phyloP scores from a whole-genome alignment of 306 rosid species.

The Echinosophora koreensis region DNA sequence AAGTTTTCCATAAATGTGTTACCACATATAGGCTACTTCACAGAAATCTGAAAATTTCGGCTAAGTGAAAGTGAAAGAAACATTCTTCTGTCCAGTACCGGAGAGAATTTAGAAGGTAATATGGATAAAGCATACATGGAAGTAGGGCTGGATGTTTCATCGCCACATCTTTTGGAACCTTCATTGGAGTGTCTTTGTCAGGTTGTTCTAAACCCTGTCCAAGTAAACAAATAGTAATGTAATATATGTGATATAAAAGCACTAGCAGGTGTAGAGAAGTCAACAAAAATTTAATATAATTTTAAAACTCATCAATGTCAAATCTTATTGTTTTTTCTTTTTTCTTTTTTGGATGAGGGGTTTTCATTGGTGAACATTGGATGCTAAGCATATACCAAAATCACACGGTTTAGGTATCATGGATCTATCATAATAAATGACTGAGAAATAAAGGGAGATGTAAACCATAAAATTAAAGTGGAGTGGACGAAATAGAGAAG shows the following conservation, averaged over 20 bases:
- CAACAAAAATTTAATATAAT: background rate
- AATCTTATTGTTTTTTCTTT: background rate
- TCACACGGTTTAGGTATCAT: too few relatives aligned
- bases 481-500: too few relatives aligned
- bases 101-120: conserved; percentile 18
- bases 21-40: conserved; percentile 39
- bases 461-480: too few relatives aligned
- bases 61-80: conserved; percentile 12
- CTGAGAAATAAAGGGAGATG: too few relatives aligned
- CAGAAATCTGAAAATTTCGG: conserved; percentile 29
- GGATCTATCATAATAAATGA: too few relatives aligned
- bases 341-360: background rate
- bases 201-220: conserved; percentile 74
- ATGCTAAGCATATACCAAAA: too few relatives aligned
- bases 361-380: too few relatives aligned
- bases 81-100: conserved; percentile 27
- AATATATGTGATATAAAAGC: conserved; percentile 11
- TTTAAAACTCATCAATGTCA: background rate
- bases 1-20: conserved; percentile 19
- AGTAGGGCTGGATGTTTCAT: conserved; percentile 67
- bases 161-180: conserved; percentile 76
- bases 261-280: conserved; percentile 5
- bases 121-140: conserved; percentile 55
- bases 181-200: conserved; percentile 63
- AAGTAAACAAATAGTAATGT: conserved; percentile 36